These are phyloP conservation scores for Phytopythium cucurbitacearum DNA, from an alignment of 352 stramenopile genomes.

Conservation along the genomic window DNA sequence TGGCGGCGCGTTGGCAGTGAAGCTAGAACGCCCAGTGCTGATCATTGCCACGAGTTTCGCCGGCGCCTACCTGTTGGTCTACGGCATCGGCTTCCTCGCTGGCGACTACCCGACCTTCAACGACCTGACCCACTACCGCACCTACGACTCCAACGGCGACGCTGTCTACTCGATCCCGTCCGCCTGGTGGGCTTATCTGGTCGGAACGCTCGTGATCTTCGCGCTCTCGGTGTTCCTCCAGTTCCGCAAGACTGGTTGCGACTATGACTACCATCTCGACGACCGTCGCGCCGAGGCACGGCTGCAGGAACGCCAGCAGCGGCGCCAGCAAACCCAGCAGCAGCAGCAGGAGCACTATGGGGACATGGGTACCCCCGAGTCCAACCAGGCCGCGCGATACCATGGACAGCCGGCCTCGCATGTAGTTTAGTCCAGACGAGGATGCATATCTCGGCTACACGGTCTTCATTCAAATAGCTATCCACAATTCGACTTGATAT, in stretches of 20 bases:
- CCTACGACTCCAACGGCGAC: constrained; percentile 24
- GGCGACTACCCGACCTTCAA: constrained; percentile 55
- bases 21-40: constrained; percentile 53
- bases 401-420: background rate
- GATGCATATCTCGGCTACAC: too few species aligned
- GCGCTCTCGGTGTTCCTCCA: constrained; percentile 44
- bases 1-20: constrained; percentile 34
- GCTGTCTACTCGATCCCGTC: constrained; percentile 34
- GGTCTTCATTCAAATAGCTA: too few species aligned
- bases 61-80: constrained; percentile 36
- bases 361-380: background rate
- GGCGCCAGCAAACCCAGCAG: background rate
- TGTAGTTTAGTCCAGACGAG: too few species aligned
- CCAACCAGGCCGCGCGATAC: constrained; percentile 4
- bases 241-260: constrained; percentile 32
- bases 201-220: constrained; percentile 43
- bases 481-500: too few species aligned
- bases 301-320: background rate
- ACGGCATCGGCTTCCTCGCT: constrained; percentile 59
- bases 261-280: constrained; percentile 31
- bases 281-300: constrained; percentile 3
- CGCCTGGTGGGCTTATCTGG: constrained; percentile 62
- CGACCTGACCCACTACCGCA: constrained; percentile 32
- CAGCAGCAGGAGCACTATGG: constrained; percentile 3
- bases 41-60: constrained; percentile 44